phyloP scores from a whole-genome alignment of 1,284 basidiomycete species.

The Neotropicomus parvogracilis region DNA sequence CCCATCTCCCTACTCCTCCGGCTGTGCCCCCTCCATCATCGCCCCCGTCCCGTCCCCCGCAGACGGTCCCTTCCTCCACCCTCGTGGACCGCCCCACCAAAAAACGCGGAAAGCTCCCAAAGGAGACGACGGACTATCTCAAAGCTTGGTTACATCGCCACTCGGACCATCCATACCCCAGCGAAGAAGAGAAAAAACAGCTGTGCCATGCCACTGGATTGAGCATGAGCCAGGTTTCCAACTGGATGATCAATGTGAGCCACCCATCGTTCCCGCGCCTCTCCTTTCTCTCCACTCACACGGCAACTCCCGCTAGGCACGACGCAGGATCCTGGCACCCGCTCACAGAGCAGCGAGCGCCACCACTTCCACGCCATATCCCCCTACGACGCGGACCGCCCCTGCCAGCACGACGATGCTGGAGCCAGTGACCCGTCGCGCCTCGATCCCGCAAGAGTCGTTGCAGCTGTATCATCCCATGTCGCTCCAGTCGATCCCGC shows the following conservation, averaged over 20 bases:
- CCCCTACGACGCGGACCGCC: conserved; percentile 43
- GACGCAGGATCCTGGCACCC: conserved; percentile 76
- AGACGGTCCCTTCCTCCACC: conserved; percentile 47
- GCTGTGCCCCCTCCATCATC: conserved; percentile 38
- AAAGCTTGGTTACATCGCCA: conserved; percentile 90
- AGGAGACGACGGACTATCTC: conserved; percentile 85
- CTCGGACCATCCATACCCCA: conserved; percentile 86
- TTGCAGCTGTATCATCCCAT: conserved; percentile 72
- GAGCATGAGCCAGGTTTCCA: conserved; percentile 85
- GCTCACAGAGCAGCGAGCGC: conserved; percentile 70
- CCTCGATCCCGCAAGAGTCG: conserved; percentile 51
- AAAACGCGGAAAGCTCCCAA: conserved; percentile 84
- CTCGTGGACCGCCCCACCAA: conserved; percentile 71
- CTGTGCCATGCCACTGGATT: conserved; percentile 81
- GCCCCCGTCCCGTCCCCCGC: conserved; percentile 49
- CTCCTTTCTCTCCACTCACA: conserved; percentile 3
- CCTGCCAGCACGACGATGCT: conserved; percentile 41
- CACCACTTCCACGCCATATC: conserved; percentile 69
- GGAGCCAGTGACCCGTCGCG: conserved; percentile 36
- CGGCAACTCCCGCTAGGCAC: conserved; percentile 47
- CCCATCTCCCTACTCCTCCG: conserved; percentile 35
- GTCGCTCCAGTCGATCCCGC: conserved; percentile 55
- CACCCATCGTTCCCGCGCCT: conserved; percentile 10
- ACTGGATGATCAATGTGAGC: conserved; percentile 89
- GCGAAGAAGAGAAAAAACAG: conserved; percentile 87